Evolutionary conservation across 139 green algal species (phyloP).

Genomic region (Nannochloris sp.): DNA sequence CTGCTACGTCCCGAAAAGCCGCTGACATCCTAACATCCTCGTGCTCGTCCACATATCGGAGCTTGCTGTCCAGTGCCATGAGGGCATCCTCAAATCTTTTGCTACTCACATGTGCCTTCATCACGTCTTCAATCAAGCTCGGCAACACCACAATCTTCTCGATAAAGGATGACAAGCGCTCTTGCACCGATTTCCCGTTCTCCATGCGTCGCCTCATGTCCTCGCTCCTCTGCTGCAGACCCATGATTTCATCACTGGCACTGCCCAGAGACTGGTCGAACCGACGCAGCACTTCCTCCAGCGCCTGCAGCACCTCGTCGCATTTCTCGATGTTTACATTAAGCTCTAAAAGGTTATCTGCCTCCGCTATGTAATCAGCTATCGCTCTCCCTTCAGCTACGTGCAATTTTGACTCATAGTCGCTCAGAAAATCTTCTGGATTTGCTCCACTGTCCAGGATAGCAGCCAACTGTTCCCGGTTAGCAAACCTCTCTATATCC

Average conservation of each 20-base stretch:
- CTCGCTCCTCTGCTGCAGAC: slow-evolving; percentile 73
- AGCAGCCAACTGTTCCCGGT: slow-evolving; percentile 65
- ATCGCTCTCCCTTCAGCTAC: slow-evolving; percentile 85
- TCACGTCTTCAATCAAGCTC: slow-evolving; percentile 66
- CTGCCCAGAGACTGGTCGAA: slow-evolving; percentile 79
- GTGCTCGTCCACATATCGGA: slow-evolving; percentile 50
- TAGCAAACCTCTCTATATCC: slow-evolving; percentile 63
- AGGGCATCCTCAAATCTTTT: slow-evolving; percentile 73
- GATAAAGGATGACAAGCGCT: slow-evolving; percentile 50
- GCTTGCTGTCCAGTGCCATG: slow-evolving; percentile 59
- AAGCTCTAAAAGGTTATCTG: slow-evolving; percentile 77
- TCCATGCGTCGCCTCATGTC: slow-evolving; percentile 78
- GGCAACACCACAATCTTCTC: slow-evolving; percentile 72
- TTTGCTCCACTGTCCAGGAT: slow-evolving; percentile 64
- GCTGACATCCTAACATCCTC: slow-evolving; percentile 21
- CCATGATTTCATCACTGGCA: slow-evolving; percentile 66
- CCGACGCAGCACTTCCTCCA: slow-evolving; percentile 78
- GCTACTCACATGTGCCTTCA: slow-evolving; percentile 55
- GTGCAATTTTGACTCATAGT: slow-evolving; percentile 75
- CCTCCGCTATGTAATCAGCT: slow-evolving; percentile 89
- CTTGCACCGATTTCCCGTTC: slow-evolving; percentile 68
- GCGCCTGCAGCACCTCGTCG: slow-evolving; percentile 75
- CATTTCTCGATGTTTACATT: slow-evolving; percentile 80
- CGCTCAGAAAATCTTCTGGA: slow-evolving; percentile 61
- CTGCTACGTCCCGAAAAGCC: slow-evolving; percentile 66